phyloP scores from a whole-genome alignment of 148 eudicot genomes.

The Rhododendron simsii region DNA sequence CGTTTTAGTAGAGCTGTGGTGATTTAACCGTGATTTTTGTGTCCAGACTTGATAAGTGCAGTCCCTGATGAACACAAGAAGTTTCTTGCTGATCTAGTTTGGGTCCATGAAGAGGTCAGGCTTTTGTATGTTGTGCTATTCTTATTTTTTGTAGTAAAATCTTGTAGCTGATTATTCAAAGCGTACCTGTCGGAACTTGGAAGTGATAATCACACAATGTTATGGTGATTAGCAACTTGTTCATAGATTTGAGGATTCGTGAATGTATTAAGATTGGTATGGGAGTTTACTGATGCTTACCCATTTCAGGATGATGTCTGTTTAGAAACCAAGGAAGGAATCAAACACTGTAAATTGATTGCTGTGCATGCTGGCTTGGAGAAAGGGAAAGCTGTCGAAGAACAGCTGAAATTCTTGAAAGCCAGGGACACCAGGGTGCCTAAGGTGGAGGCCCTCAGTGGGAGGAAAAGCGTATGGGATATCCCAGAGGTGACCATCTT shows the following conservation, averaged over 20 bases:
- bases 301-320: slow-evolving; percentile 56
- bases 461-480: slow-evolving; percentile 79
- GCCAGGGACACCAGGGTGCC: slow-evolving; percentile 66
- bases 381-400: slow-evolving; percentile 50
- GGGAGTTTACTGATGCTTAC: background rate
- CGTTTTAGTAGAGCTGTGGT: background rate
- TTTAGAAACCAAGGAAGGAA: slow-evolving; percentile 59
- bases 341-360: slow-evolving; percentile 57
- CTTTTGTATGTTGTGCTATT: background rate
- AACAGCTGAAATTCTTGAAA: slow-evolving; percentile 64
- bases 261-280: background rate
- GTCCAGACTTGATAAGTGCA: slow-evolving; percentile 62
- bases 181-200: background rate
- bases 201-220: background rate
- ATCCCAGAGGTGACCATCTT: slow-evolving; percentile 59
- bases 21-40: slow-evolving; percentile 1
- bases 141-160: background rate
- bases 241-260: background rate
- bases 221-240: background rate
- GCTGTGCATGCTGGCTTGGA: slow-evolving; percentile 89
- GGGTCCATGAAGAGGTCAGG: slow-evolving; percentile 94
- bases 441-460: slow-evolving; percentile 72
- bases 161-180: background rate
- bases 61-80: slow-evolving; percentile 90
- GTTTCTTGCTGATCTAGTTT: slow-evolving; percentile 81